phyloP scores from a whole-genome alignment of 441 rosid species.

The Adansonia rubrostipa region DNA sequence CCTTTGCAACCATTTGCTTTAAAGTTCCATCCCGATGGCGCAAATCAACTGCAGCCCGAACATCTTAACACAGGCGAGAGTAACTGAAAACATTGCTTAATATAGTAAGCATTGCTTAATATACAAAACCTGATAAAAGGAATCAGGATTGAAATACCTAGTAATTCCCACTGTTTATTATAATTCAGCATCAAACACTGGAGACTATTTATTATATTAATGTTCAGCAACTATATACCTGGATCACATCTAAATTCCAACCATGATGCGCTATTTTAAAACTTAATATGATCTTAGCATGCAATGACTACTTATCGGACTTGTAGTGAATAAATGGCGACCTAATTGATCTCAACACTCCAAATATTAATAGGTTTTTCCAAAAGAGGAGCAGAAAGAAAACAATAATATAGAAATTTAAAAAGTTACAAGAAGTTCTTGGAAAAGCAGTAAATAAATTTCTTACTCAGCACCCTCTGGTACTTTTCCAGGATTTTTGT shows the following conservation, averaged over 20 bases:
- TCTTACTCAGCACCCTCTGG: constrained; percentile 71
- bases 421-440: not conserved
- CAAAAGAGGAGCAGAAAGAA: not conserved
- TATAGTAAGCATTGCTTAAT: constrained; percentile 7
- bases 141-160: not conserved
- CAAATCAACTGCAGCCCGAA: constrained; percentile 96
- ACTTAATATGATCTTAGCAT: constrained; percentile 18
- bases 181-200: not conserved
- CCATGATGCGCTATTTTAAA: not conserved
- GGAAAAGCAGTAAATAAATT: not conserved
- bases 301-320: constrained; percentile 11
- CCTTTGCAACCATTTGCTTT: constrained; percentile 93
- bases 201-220: not conserved
- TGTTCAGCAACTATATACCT: constrained; percentile 1
- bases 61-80: constrained; percentile 89
- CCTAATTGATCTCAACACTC: not conserved
- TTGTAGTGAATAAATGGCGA: not conserved
- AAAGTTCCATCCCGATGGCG: constrained; percentile 99
- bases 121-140: constrained; percentile 7
- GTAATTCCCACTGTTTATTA: not conserved
- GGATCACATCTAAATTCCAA: not conserved
- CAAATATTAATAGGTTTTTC: not conserved
- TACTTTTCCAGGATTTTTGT: constrained; percentile 71
- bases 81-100: constrained; percentile 52
- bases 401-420: not conserved